A percentile compares a stretch with the other conserved stretches of the same genome.
phyloP scores from a whole-genome alignment of 2,329 filamentous ascomycete species.

The Arthrobotrys pseudoclavata region DNA sequence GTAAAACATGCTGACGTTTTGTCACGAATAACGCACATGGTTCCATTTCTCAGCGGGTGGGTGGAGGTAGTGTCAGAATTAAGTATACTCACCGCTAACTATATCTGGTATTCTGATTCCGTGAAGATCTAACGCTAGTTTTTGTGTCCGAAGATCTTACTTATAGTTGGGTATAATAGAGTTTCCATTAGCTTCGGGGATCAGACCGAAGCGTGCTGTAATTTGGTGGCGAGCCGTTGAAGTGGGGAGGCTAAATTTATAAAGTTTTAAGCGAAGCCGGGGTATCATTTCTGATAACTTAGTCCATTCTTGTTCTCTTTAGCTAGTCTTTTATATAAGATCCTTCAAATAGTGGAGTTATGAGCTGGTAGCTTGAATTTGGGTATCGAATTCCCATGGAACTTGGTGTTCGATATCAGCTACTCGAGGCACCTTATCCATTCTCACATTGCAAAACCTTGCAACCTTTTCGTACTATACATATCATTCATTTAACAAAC shows the following conservation, averaged over 20 bases:
- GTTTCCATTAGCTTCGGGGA: constrained; percentile 14
- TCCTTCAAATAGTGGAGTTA: neutral
- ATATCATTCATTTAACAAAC: neutral
- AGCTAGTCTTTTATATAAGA: neutral
- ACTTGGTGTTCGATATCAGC: constrained; percentile 64
- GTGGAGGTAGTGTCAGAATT: constrained; percentile 8
- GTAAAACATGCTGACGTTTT: constrained; percentile 18
- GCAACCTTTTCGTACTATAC: constrained; percentile 60
- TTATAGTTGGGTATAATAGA: constrained; percentile 1
- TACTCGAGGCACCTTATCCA: constrained; percentile 63
- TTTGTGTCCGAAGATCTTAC: constrained; percentile 14
- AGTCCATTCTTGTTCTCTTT: neutral
- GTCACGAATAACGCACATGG: neutral
- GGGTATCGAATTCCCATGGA: constrained; percentile 41
- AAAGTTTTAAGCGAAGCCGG: constrained; percentile 2
- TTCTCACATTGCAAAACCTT: constrained; percentile 61
- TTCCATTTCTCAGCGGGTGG: neutral
- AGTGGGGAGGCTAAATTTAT: constrained; percentile 17
- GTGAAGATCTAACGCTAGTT: constrained; percentile 12
- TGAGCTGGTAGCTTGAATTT: neutral
- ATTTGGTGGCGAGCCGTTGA: constrained; percentile 3
- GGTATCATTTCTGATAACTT: neutral
- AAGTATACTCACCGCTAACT: neutral
- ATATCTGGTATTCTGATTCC: neutral
- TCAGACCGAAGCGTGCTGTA: neutral